Evolutionary conservation across 2,329 filamentous ascomycete species (phyloP), one percentile per base, ranked within the genome.

Genomic region (Trichoderma sp.): DNA sequence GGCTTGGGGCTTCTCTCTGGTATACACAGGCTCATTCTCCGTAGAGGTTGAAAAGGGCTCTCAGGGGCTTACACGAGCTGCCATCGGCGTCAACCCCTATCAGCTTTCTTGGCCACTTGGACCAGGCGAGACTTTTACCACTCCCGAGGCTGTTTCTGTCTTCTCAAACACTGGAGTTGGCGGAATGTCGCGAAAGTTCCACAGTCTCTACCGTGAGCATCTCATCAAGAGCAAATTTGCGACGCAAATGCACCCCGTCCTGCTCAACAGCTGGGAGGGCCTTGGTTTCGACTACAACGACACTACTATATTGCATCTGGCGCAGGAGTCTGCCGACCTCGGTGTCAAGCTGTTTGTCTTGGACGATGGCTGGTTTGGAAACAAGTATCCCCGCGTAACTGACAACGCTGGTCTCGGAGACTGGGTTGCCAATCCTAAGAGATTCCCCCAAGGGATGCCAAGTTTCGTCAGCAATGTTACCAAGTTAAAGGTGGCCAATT

Each of bases 181-280:
- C 2, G 87, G 85, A 56, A 88, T 91, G 82, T 91, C 88, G 0
- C 83, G 87, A 14, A 85, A 83, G 6, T 85, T 89, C 71, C 89
- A 91, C 72, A 81, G 86, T 0, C 79, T 91, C 0, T 91, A 88
- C 75, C 85, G 85, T 57, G 85, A 87, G 62, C 86, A 91, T 72
- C 82, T 91, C 60, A 87, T 89, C 70, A 80, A 85, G 73, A 85
- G 85, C 76, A 85, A 88, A 70, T 84, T 84, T 71, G 87, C 83
- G 11, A 80, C 80, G 10, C 77, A 83, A 72, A 82, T 82, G 13
- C 84, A 84, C 0, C 89, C 88, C 0, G 80, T 85, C 0, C 77
- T 91, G 55, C 81, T 91, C 27, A 91, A 91, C 75, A 89, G 87
- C 47, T 91, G 89, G 89, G 89, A 91, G 74, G 88, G 88, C 0